A percentile compares a stretch with the other conserved stretches of the same genome.
These are phyloP conservation scores for Ampelocalamus luodianensis DNA, from an alignment of 176 grass and related monocot genomes.

Conservation along the genomic window DNA sequence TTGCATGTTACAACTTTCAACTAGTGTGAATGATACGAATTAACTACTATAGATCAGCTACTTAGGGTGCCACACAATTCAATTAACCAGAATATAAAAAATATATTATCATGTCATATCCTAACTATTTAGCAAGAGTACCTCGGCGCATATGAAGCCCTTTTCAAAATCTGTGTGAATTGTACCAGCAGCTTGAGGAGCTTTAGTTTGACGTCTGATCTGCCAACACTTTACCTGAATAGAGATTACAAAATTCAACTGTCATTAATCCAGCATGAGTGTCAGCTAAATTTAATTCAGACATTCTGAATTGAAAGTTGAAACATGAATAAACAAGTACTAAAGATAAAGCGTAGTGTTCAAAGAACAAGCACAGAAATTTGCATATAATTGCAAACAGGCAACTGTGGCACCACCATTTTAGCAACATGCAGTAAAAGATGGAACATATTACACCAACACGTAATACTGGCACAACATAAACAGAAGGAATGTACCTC, in stretches of 20 bases:
- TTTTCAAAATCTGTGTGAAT: slow-evolving; percentile 99
- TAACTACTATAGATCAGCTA: not conserved
- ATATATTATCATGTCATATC: not conserved
- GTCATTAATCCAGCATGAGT: slow-evolving; percentile 8
- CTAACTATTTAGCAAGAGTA: slow-evolving; percentile 33
- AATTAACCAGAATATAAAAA: not conserved
- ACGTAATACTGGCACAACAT: slow-evolving; percentile 1
- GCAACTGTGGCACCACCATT: not conserved
- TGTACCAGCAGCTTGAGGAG: slow-evolving; percentile 93
- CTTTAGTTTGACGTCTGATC: slow-evolving; percentile 88
- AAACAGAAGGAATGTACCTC: slow-evolving; percentile 67
- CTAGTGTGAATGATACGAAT: not conserved
- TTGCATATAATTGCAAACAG: not conserved
- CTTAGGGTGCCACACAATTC: not conserved
- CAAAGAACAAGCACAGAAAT: slow-evolving; percentile 29
- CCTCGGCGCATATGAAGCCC: slow-evolving; percentile 98
- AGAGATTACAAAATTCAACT: slow-evolving; percentile 27
- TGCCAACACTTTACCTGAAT: slow-evolving; percentile 98
- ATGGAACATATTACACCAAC: slow-evolving; percentile 2
- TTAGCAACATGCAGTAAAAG: slow-evolving; percentile 21
- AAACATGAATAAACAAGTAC: not conserved
- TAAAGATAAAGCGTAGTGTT: not conserved
- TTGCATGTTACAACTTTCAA: not conserved
- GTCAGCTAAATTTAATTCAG: slow-evolving; percentile 6
- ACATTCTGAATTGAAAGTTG: slow-evolving; percentile 4